These are phyloP conservation scores for Vitis hybrid DNA, from an alignment of 177 flowering plant genomes.

Conservation along the genomic window DNA sequence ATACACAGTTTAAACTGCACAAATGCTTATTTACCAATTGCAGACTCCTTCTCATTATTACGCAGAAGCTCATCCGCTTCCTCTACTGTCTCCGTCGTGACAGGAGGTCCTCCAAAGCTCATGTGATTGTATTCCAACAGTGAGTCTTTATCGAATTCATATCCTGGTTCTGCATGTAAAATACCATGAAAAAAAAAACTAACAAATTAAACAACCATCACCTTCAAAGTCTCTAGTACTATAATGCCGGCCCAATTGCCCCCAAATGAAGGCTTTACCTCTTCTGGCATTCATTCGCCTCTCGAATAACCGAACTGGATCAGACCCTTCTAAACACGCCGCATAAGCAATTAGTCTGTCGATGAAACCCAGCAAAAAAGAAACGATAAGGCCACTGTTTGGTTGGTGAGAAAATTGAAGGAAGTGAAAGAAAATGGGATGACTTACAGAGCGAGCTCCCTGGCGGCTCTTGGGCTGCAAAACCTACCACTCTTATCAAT, in stretches of 20 bases:
- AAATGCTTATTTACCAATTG: slow-evolving; percentile 51
- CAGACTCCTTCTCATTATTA: slow-evolving; percentile 51
- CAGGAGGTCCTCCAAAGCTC: slow-evolving; percentile 86
- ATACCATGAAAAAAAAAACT: background rate
- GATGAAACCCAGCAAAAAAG: background rate
- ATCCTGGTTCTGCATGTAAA: slow-evolving; percentile 53
- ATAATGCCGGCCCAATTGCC: no score
- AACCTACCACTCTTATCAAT: slow-evolving; percentile 78
- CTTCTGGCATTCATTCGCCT: slow-evolving; percentile 66
- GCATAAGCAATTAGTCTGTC: slow-evolving; percentile 67
- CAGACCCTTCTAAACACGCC: slow-evolving; percentile 85
- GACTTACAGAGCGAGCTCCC: slow-evolving; percentile 82
- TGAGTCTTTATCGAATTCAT: slow-evolving; percentile 55
- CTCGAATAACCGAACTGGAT: slow-evolving; percentile 82
- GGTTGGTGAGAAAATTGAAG: background rate
- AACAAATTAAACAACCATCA: background rate
- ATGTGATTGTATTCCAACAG: slow-evolving; percentile 75
- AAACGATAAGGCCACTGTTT: background rate
- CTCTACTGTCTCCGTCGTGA: slow-evolving; percentile 52
- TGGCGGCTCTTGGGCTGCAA: slow-evolving; percentile 88
- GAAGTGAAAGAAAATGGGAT: background rate
- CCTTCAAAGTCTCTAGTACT: background rate
- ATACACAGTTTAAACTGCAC: background rate
- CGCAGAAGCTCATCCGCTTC: slow-evolving; percentile 61
- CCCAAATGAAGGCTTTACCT: slow-evolving; percentile 34